A percentile compares a stretch with the other conserved stretches of the same genome.
These are phyloP conservation scores for Parmelia sp. DNA, from an alignment of 495 filamentous ascomycete species.

Conservation along the genomic window DNA sequence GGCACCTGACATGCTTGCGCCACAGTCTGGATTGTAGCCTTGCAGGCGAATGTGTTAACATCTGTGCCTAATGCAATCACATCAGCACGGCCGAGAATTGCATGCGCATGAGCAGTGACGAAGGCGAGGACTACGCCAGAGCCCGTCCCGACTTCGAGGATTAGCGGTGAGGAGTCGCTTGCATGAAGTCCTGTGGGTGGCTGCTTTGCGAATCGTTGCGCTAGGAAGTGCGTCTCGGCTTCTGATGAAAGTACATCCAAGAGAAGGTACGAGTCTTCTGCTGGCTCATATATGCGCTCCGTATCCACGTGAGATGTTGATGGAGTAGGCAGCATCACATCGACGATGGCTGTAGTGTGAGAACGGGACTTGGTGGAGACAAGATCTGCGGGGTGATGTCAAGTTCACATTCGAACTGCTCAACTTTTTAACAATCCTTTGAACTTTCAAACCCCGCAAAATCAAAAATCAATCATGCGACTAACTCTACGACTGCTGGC, in stretches of 20 bases:
- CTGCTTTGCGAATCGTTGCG: conserved; percentile 45
- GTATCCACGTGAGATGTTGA: conserved; percentile 85
- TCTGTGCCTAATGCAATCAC: conserved; percentile 71
- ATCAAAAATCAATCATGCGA: conserved; percentile 31
- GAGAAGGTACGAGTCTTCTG: conserved; percentile 92
- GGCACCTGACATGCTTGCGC: conserved; percentile 42
- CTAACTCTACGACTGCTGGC: conserved; percentile 38
- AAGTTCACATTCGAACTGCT: background rate
- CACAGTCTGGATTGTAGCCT: conserved; percentile 59
- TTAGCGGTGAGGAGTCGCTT: conserved; percentile 45
- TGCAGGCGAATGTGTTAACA: conserved; percentile 74
- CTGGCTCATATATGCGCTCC: conserved; percentile 81
- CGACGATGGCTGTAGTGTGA: background rate
- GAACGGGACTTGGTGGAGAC: background rate
- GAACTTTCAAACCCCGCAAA: conserved; percentile 20
- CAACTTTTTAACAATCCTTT: background rate
- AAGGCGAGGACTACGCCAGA: conserved; percentile 90
- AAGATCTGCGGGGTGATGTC: conserved; percentile 17
- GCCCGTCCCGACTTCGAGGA: conserved; percentile 84
- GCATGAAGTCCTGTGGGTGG: conserved; percentile 1
- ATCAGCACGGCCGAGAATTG: conserved; percentile 66
- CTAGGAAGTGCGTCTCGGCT: conserved; percentile 66
- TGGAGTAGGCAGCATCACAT: conserved; percentile 79
- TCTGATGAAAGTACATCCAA: conserved; percentile 81
- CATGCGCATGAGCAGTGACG: conserved; percentile 61